A percentile compares a stretch with the other conserved stretches of the same genome.
These are phyloP conservation scores for Colletotrichum sp. DNA, from an alignment of 2,329 filamentous ascomycete species.

Conservation along the genomic window DNA sequence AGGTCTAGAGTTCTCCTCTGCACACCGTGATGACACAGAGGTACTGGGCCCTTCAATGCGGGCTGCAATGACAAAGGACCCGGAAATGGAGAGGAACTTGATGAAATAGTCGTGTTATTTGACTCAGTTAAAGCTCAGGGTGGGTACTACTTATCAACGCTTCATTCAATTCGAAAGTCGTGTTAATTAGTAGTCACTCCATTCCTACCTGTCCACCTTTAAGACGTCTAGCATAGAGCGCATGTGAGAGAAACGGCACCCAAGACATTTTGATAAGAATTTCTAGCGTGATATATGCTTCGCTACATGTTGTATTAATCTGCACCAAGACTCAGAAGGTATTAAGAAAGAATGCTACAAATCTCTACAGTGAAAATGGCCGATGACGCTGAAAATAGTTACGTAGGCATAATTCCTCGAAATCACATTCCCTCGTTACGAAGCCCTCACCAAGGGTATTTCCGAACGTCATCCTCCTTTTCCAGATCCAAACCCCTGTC, in stretches of 20 bases:
- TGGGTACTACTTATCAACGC: background rate
- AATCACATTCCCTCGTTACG: rapidly evolving
- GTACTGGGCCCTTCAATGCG: rapidly evolving
- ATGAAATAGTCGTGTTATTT: rapidly evolving
- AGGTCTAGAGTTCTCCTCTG: background rate
- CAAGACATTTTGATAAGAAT: rapidly evolving
- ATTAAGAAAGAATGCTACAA: background rate
- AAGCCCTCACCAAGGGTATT: slow-evolving; percentile 62
- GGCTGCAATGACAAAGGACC: background rate
- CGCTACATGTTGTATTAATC: background rate
- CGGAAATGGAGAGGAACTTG: rapidly evolving
- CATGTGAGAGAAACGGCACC: background rate
- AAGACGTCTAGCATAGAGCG: background rate
- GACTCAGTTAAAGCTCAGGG: background rate
- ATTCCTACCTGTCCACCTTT: rapidly evolving
- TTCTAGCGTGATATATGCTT: background rate
- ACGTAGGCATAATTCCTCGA: rapidly evolving
- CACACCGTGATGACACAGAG: background rate
- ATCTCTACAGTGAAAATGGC: background rate
- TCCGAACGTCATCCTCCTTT: slow-evolving; percentile 62
- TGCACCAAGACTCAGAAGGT: background rate
- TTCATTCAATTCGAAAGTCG: background rate
- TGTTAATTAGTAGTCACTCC: background rate
- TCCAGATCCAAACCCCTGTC: slow-evolving; percentile 67
- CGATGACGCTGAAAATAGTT: background rate